Evolutionary conservation across 345 rosid genomes (phyloP).

Genomic region (Laguncularia racemosa): DNA sequence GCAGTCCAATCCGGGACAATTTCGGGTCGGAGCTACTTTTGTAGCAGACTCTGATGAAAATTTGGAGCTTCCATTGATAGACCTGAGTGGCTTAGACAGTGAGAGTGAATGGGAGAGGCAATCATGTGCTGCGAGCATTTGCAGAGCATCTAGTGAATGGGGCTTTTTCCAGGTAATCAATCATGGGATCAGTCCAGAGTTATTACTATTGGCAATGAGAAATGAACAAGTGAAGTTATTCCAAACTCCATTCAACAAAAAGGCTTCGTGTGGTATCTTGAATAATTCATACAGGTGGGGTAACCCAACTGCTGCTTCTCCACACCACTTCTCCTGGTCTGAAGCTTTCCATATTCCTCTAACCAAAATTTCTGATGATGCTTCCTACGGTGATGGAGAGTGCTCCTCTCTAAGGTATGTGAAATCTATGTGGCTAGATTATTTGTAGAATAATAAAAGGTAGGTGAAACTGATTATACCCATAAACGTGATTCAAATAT

Average conservation of each 20-base stretch:
- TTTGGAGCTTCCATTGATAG: constrained; percentile 54
- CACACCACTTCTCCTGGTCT: constrained; percentile 53
- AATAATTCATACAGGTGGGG: constrained; percentile 68
- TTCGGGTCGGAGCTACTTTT: no score
- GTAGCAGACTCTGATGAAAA: constrained; percentile 4
- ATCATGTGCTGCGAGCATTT: constrained; percentile 32
- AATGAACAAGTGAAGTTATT: constrained; percentile 41
- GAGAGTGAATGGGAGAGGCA: constrained; percentile 6
- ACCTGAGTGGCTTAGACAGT: constrained; percentile 29
- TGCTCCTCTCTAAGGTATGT: constrained; percentile 35
- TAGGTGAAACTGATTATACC: no score
- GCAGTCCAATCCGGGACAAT: no score
- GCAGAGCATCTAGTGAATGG: constrained; percentile 50
- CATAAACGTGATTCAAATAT: no score
- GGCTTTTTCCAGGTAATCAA: constrained; percentile 68
- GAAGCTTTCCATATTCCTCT: constrained; percentile 69
- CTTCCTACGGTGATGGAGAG: constrained; percentile 44
- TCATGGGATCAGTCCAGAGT: constrained; percentile 43
- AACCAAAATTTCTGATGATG: constrained; percentile 28
- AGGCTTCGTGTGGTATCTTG: constrained; percentile 32
- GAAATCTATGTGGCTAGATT: neutral
- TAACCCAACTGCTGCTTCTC: constrained; percentile 33
- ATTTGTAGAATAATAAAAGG: neutral
- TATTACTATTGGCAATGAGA: constrained; percentile 39
- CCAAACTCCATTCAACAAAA: constrained; percentile 31